Percentiles rank a stretch among this genome's conserved stretches.
These are phyloP conservation scores for Hydnomerulius pinastri DNA, from an alignment of 768 basidiomycete species.

Conservation along the genomic window DNA sequence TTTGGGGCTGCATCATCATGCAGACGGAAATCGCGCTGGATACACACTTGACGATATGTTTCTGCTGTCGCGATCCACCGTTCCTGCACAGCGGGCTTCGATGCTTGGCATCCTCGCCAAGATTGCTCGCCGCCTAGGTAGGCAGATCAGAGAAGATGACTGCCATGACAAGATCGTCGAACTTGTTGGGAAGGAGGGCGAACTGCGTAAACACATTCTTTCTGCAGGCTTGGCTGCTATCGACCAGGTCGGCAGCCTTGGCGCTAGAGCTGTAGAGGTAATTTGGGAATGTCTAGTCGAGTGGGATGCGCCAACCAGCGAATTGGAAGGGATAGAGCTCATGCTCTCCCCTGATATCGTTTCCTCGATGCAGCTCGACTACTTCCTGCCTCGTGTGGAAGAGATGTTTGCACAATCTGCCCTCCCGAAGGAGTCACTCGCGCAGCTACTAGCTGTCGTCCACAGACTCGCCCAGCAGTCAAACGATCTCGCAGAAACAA, in stretches of 20 bases:
- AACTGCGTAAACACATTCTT: slow-evolving; percentile 62
- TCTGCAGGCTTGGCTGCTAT: slow-evolving; percentile 69
- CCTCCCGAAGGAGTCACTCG: slow-evolving; percentile 48
- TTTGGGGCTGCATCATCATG: slow-evolving; percentile 90
- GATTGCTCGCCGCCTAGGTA: slow-evolving; percentile 44
- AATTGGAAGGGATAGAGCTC: slow-evolving; percentile 48
- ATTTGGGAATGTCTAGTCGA: slow-evolving; percentile 73
- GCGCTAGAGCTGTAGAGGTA: slow-evolving; percentile 66
- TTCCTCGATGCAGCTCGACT: slow-evolving; percentile 34
- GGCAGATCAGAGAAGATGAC: slow-evolving; percentile 11
- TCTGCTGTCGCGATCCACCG: slow-evolving; percentile 74
- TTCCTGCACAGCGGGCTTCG: slow-evolving; percentile 78
- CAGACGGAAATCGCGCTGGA: slow-evolving; percentile 73
- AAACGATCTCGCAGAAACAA: slow-evolving; percentile 50
- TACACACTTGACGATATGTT: slow-evolving; percentile 90
- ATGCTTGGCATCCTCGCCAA: slow-evolving; percentile 76
- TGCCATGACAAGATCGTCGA: slow-evolving; percentile 1
- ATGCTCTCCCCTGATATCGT: slow-evolving; percentile 18
- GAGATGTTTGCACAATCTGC: slow-evolving; percentile 40
- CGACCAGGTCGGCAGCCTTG: slow-evolving; percentile 64
- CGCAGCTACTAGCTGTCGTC: slow-evolving; percentile 59
- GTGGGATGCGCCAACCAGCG: slow-evolving; percentile 46
- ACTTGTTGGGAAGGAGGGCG: slow-evolving; percentile 34
- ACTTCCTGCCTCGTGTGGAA: slow-evolving; percentile 54
- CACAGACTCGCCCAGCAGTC: slow-evolving; percentile 63